A percentile compares a stretch with the other conserved stretches of the same genome.
Evolutionary conservation across 495 filamentous ascomycete genomes (phyloP).

Genomic region (Aspergillus bridgeri): DNA sequence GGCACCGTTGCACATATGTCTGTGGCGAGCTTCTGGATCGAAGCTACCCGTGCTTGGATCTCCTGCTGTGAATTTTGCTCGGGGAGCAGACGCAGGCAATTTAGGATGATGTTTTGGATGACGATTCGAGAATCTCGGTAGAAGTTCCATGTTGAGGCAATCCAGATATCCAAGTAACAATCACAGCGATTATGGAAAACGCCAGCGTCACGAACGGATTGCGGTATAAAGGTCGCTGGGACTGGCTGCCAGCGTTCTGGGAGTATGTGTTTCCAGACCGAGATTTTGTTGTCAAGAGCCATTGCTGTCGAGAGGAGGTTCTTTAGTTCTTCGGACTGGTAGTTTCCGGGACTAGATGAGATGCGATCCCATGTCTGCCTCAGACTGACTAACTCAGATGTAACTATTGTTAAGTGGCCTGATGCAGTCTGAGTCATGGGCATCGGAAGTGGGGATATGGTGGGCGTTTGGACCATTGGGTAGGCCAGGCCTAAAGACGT

Average conservation of each 20-base stretch:
- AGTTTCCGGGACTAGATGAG: not conserved
- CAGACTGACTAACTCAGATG: conserved; percentile 28
- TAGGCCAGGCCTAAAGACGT: conserved; percentile 19
- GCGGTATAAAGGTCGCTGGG: conserved; percentile 30
- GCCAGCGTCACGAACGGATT: conserved; percentile 31
- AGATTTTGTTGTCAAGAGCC: conserved; percentile 26
- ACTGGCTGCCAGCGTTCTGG: conserved; percentile 30
- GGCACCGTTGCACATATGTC: conserved; percentile 44
- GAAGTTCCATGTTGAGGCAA: conserved; percentile 59
- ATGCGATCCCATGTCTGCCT: conserved; percentile 27
- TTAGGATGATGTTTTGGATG: conserved; percentile 49
- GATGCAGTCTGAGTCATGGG: conserved; percentile 17
- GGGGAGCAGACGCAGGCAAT: conserved; percentile 25
- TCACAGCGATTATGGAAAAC: conserved; percentile 55
- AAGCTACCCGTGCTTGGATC: conserved; percentile 16
- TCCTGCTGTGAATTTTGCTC: conserved; percentile 14
- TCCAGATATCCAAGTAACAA: conserved; percentile 57
- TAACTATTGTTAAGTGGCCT: conserved; percentile 21
- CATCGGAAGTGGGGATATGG: conserved; percentile 26
- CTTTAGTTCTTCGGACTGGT: conserved; percentile 13
- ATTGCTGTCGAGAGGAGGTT: conserved; percentile 23
- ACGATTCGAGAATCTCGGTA: conserved; percentile 58
- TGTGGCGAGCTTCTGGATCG: conserved; percentile 29
- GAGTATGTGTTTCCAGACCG: conserved; percentile 27
- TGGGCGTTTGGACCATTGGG: conserved; percentile 26